phyloP scores from a whole-genome alignment of 2,329 filamentous ascomycete species.

The Beauveria sp. region DNA sequence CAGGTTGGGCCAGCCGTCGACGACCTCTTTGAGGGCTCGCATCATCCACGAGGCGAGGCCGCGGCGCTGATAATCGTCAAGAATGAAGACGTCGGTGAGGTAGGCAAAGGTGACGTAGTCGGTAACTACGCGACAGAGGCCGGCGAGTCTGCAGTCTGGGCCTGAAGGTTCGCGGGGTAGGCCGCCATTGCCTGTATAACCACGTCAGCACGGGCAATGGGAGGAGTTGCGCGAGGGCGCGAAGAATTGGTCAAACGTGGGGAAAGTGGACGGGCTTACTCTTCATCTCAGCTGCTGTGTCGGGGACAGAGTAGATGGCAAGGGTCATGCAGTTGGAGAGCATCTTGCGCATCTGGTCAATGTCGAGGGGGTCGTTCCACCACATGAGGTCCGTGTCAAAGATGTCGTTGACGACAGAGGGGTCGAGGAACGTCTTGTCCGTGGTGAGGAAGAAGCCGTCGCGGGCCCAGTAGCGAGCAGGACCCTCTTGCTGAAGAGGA shows the following conservation, averaged over 20 bases:
- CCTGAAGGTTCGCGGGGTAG: slow-evolving; percentile 23
- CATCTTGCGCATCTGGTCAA: slow-evolving; percentile 40
- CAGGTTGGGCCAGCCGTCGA: slow-evolving; percentile 50
- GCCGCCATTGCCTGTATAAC: slow-evolving; percentile 22
- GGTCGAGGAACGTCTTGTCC: slow-evolving; percentile 47
- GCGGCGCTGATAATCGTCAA: slow-evolving; percentile 49
- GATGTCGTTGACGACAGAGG: slow-evolving; percentile 45
- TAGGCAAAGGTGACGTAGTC: slow-evolving; percentile 64
- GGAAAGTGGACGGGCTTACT: slow-evolving; percentile 23
- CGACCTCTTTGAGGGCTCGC: slow-evolving; percentile 48
- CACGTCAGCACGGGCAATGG: no score
- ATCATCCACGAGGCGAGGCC: slow-evolving; percentile 62
- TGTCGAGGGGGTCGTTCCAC: slow-evolving; percentile 49
- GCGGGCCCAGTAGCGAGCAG: slow-evolving; percentile 39
- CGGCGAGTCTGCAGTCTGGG: slow-evolving; percentile 29
- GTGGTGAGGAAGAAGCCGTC: slow-evolving; percentile 55
- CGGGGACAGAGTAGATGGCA: slow-evolving; percentile 43
- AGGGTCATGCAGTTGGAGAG: slow-evolving; percentile 53
- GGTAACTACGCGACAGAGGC: slow-evolving; percentile 52
- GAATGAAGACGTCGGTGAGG: slow-evolving; percentile 59
- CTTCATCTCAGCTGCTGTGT: slow-evolving; percentile 32
- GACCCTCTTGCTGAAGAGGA: slow-evolving; percentile 22
- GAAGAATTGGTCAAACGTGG: slow-evolving; percentile 14
- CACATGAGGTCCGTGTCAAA: slow-evolving; percentile 51
- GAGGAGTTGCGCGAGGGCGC: slow-evolving; percentile 19